phyloP scores from a whole-genome alignment of 1,284 basidiomycete genomes.

The Papiliotrema fonsecae region DNA sequence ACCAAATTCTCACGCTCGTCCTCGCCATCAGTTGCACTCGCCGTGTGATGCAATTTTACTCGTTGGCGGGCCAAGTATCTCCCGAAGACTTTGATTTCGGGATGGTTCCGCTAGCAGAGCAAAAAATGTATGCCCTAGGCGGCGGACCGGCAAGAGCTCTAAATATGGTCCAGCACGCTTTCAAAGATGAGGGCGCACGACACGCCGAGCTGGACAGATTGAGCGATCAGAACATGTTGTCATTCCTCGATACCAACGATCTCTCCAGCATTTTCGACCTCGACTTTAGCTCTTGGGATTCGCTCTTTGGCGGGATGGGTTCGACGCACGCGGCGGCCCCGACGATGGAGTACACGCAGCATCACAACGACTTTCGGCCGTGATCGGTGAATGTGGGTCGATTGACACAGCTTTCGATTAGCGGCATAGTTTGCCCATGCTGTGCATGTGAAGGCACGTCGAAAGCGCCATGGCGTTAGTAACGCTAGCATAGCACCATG shows the following conservation, averaged over 20 bases:
- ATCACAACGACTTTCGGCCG: neutral
- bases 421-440: no score
- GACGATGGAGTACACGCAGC: neutral
- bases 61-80: no score
- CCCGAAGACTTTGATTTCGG: neutral
- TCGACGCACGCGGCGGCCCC: neutral
- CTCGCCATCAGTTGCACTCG: neutral
- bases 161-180: neutral
- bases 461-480: no score
- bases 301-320: neutral
- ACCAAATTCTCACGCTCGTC: neutral
- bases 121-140: neutral
- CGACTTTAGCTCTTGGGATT: conserved; percentile 1
- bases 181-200: neutral
- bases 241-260: conserved; percentile 1
- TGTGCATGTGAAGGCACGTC: no score
- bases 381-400: neutral
- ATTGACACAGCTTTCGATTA: no score
- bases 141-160: neutral
- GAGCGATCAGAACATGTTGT: neutral
- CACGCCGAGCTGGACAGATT: neutral
- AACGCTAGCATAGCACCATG: no score
- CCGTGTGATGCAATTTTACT: neutral
- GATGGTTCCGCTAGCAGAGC: neutral
- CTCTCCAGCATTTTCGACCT: neutral